These are phyloP conservation scores for Lepidium sativum DNA, from an alignment of 345 rosid species.

Conservation along the genomic window DNA sequence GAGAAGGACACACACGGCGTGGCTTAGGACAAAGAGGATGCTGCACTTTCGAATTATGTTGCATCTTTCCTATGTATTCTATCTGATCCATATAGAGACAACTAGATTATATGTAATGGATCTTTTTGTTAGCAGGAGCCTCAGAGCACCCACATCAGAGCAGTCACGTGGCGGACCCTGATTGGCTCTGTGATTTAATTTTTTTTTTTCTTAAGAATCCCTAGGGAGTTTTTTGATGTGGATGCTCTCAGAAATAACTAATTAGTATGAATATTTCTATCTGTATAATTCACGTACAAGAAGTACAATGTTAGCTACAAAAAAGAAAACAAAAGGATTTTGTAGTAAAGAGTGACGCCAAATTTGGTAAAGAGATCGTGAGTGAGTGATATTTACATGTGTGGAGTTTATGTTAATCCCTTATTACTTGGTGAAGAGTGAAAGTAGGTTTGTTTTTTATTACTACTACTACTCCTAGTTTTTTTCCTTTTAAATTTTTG, in stretches of 20 bases:
- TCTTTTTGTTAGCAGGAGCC: background rate
- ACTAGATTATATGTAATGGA: background rate
- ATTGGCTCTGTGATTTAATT: too few relatives aligned
- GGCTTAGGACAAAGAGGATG: conserved; percentile 67
- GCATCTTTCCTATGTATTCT: conserved; percentile 27
- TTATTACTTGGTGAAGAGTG: conserved; percentile 36
- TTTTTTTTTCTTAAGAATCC: too few relatives aligned
- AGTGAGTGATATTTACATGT: background rate
- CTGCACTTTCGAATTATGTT: conserved; percentile 33
- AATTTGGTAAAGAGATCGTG: conserved; percentile 7
- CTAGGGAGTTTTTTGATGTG: too few relatives aligned
- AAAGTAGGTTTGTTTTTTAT: conserved; percentile 36
- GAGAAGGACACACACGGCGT: conserved; percentile 40
- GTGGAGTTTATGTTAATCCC: conserved; percentile 5
- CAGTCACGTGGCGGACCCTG: too few relatives aligned
- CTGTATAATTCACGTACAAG: background rate
- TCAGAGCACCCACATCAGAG: too few relatives aligned
- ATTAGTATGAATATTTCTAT: background rate
- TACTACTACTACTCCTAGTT: conserved; percentile 20
- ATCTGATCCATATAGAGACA: background rate
- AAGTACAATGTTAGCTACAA: background rate
- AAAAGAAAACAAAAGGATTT: conserved; percentile 1
- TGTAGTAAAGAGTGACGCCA: conserved; percentile 29
- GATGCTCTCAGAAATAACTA: background rate
- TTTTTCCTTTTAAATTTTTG: too few relatives aligned